phyloP scores from a whole-genome alignment of 805 yeast species.

The Yamadazyma ubonensis region DNA sequence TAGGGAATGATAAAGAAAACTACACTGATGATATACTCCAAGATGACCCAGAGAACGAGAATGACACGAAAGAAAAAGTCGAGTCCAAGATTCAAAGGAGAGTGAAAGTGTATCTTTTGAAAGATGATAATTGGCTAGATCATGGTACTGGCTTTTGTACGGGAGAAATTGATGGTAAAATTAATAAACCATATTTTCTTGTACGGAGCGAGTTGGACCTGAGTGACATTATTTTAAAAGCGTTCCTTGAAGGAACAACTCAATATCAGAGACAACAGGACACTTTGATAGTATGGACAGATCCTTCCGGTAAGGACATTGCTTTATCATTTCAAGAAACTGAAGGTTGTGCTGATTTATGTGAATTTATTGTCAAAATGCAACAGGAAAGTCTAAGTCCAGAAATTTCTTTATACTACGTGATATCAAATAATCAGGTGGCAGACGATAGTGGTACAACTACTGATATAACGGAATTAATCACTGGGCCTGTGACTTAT shows the following conservation, averaged over 20 bases:
- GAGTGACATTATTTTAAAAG: slow-evolving; percentile 57
- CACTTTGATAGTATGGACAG: slow-evolving; percentile 93
- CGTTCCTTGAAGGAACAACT: slow-evolving; percentile 67
- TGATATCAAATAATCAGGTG: slow-evolving; percentile 47
- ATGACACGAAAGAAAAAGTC: not conserved
- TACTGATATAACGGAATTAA: slow-evolving; percentile 65
- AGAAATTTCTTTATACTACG: slow-evolving; percentile 60
- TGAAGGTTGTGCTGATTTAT: slow-evolving; percentile 79
- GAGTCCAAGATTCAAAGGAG: slow-evolving; percentile 53
- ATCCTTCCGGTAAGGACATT: slow-evolving; percentile 65
- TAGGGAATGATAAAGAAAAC: not conserved
- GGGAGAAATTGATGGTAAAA: slow-evolving; percentile 53
- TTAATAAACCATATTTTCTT: slow-evolving; percentile 54
- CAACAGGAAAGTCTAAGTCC: slow-evolving; percentile 59
- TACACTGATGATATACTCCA: not conserved
- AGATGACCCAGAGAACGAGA: not conserved
- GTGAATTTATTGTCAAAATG: slow-evolving; percentile 73
- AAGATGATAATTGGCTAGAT: slow-evolving; percentile 84
- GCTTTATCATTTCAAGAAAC: slow-evolving; percentile 92
- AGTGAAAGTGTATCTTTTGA: slow-evolving; percentile 86
- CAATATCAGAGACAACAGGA: slow-evolving; percentile 94
- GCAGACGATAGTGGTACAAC: slow-evolving; percentile 19
- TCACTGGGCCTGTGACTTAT: slow-evolving; percentile 74
- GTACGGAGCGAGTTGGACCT: slow-evolving; percentile 72
- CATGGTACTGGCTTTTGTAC: slow-evolving; percentile 89